Evolutionary conservation across 257 asterid genomes (phyloP).

Genomic region (Prunella vulgaris): DNA sequence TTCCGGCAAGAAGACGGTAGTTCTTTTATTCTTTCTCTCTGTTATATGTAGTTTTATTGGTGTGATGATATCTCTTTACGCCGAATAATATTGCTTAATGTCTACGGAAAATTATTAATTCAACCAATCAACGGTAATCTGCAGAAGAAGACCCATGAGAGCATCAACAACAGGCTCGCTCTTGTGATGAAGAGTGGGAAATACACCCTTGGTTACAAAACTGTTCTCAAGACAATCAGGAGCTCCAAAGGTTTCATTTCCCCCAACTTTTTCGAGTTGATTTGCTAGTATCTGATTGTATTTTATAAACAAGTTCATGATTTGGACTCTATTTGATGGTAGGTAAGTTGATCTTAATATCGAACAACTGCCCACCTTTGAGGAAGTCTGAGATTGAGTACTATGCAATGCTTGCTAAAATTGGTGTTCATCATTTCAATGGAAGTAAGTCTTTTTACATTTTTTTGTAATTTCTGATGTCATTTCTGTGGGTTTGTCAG

Average conservation of each 20-base stretch:
- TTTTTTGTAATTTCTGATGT: neutral
- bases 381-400: constrained; percentile 89
- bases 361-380: constrained; percentile 79
- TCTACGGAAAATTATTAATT: neutral
- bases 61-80: neutral
- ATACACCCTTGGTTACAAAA: constrained; percentile 80
- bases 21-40: neutral
- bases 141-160: constrained; percentile 89
- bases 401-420: constrained; percentile 83
- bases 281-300: neutral
- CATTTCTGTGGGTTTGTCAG: neutral
- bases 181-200: constrained; percentile 90
- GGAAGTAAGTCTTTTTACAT: constrained; percentile 83
- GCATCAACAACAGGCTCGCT: constrained; percentile 68
- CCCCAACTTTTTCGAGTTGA: neutral
- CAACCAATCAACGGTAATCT: neutral
- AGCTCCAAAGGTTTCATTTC: constrained; percentile 56
- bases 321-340: neutral
- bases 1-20: constrained; percentile 53
- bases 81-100: neutral
- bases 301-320: neutral
- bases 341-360: constrained; percentile 77
- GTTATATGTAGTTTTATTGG: neutral
- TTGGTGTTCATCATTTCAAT: constrained; percentile 75
- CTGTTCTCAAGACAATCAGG: constrained; percentile 74